Conservation (phyloP, 139 green algal species). For the Chlorella sp. region DNA sequence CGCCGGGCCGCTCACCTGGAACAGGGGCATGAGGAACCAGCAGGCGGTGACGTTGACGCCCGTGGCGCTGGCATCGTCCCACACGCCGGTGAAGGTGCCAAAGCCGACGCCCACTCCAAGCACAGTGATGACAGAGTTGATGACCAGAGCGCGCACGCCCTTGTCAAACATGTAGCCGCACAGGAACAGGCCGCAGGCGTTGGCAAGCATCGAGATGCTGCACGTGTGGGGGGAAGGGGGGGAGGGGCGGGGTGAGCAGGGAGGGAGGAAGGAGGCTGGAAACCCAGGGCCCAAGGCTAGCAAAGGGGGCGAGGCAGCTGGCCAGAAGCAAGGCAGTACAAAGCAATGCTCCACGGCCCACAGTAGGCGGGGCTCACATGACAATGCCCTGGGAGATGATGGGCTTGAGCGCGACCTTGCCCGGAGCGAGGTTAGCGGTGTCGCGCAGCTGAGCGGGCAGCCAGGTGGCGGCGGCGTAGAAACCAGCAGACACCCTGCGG, state of each 20-base stretch:
- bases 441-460: not conserved
- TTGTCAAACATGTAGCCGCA: conserved; percentile 9
- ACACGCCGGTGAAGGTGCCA: conserved; percentile 17
- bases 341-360: not conserved
- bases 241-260: not conserved
- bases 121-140: not conserved
- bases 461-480: conserved; percentile 17
- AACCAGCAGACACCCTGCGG: conserved; percentile 16
- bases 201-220: conserved; percentile 17
- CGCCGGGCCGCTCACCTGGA: not conserved
- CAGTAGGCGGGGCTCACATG: not conserved
- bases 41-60: not conserved
- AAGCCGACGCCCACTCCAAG: not conserved
- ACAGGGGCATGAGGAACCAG: conserved; percentile 2
- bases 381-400: conserved; percentile 12
- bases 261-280: not conserved
- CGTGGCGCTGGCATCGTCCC: not conserved
- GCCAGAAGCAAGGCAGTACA: not conserved
- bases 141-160: not conserved
- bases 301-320: too few relatives aligned
- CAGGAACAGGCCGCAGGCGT: not conserved
- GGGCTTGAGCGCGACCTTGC: not conserved
- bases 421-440: not conserved
- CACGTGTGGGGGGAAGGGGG: not conserved
- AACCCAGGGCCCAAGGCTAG: too few relatives aligned